Conservation (phyloP, 202 grass and related monocot genomes). For the Panicum virgatum region DNA sequence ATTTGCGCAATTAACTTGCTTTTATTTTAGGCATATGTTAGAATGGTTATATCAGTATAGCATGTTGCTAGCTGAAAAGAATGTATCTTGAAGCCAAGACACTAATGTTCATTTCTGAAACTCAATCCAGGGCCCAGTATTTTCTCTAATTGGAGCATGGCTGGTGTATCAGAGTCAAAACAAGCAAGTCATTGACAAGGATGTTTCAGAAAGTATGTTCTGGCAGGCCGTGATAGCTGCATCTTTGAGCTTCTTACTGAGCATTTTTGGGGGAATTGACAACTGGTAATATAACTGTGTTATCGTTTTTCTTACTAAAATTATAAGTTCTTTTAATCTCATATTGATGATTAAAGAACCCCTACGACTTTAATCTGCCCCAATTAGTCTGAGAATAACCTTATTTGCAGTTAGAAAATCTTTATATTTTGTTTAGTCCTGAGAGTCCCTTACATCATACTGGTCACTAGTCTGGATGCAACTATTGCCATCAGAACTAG, state of each 20-base stretch:
- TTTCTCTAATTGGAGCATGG: conserved; percentile 78
- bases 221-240: conserved; percentile 60
- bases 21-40: not conserved
- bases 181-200: conserved; percentile 58
- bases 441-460: not conserved
- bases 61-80: not conserved
- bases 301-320: not conserved
- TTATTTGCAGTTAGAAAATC: not conserved
- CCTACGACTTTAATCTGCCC: not conserved
- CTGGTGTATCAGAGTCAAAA: conserved; percentile 79
- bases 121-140: conserved; percentile 62
- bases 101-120: conserved; percentile 23
- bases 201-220: conserved; percentile 68
- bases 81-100: not conserved
- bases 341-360: not conserved
- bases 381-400: not conserved
- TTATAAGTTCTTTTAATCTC: not conserved
- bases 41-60: not conserved
- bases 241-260: conserved; percentile 60
- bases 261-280: conserved; percentile 73
- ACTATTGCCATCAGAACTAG: not conserved
- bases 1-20: not conserved
- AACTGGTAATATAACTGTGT: conserved; percentile 54
- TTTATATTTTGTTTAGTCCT: not conserved
- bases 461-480: not conserved